Evolutionary conservation across 352 stramenopile species (phyloP), one percentile per base, ranked within the genome.

Genomic region (Globisporangium okanoganense): DNA sequence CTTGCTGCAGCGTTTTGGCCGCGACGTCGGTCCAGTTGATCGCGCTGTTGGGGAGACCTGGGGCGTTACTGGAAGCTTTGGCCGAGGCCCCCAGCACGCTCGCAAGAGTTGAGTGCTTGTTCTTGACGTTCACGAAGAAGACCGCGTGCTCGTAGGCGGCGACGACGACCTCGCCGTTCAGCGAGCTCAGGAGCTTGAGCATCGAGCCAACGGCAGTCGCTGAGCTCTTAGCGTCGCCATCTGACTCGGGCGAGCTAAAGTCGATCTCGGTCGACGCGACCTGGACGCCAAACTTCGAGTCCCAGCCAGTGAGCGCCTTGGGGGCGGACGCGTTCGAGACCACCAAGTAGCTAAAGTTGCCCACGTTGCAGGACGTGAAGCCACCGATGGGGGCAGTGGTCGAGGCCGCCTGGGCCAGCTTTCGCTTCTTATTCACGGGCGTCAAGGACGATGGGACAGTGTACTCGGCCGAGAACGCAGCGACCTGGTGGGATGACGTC

Each of bases 251-350:
- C 22, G 44, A 41, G 24, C 33, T 51, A 40, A 76, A 48, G 40
- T 81, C 71, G 44, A 87, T 64, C 52, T 83, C 67, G n/a, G 71
- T 78, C 20, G 65, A 73, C 1, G 79, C 74, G 13, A 92, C 75
- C 2, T 85, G 73, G 0, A 90, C 83, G 20, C 79, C 81, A 55
- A 90, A 92, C 67, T 87, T 90, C 52, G 81, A 71, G 61, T 92
- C 81, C 80, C 80, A 92, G 4, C 72, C 79, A 12, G 73, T 75
- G 33, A 90, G 66, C 50, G 76, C 66, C 61, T 69, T 65, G 0
- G 78, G 66, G 9, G 58, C 52, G 41, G 82, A 67, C 24, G 79
- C 35, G 1, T 61, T 68, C 18, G 71, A 65, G 10, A 81, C 72
- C 3, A 92, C 66, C 10, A 92, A 55, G 67, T 87, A 90, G 54